Base-by-base conservation (phyloP, 257 asterid species). In the Rubia yunnanensis region DNA sequence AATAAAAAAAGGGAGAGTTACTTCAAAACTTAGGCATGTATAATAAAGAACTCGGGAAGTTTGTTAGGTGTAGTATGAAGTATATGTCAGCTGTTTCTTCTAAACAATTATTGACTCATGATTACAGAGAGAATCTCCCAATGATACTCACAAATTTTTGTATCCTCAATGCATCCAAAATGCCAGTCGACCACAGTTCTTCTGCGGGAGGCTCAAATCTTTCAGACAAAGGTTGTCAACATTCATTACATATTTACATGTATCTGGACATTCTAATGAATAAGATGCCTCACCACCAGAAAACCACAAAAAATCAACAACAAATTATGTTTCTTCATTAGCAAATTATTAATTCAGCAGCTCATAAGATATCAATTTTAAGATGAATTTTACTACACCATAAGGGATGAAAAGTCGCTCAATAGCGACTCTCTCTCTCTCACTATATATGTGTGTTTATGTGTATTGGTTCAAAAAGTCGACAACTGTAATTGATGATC, bases 181-280 rank as follows among this genome's bases (percentile, higher is more conserved):
- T 86, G 72, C 95, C 99, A 67, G 95, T 85, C 36, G 83, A 77
- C 99, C 99, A 94, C 46, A 98, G 98, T 73, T 94, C 99, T 59
- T 90, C 95, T 1, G 98, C 86, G 54, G 95, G 98, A 60, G 92
- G 87, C 75, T 78, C 91, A 79, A 83, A 90, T 80, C 98, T 94
- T 81, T 94, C 99, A 28, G 99, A 96, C 79, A 94, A 76, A 70
- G 98, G 81, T 74, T 94, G 98, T 54, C 98, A 96, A 77, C 99
- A 94, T 71, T 90, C 98, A 61, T 82, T 73, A 82, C 99, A 94
- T 86, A 84, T 90, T 74, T 74, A 76, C 94, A 75, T 70, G 67
- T 83, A 90, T 70, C 99, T 94, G 84, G 80, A 78, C 63, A 80
- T 63, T 52, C 54, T 60, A 69, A 60, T 50, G 35, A 60, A 23